These are phyloP conservation scores for Rhododendron kiyosumense DNA, from an alignment of 148 eudicot genomes.

Conservation along the genomic window DNA sequence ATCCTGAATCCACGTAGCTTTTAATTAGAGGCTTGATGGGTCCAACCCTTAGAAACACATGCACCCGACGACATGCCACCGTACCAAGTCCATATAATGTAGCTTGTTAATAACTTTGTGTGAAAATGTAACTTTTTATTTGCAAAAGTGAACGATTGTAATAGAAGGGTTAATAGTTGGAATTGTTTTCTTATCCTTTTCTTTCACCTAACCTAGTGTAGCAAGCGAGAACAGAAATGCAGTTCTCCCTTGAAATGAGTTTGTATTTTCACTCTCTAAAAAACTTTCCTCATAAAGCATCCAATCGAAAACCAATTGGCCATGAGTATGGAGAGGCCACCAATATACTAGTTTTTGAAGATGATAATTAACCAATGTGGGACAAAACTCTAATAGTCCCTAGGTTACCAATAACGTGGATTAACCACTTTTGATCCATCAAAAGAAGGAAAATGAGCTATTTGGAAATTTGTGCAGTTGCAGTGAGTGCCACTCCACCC, in stretches of 20 bases:
- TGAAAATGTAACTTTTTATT: not conserved
- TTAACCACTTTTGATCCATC: not conserved
- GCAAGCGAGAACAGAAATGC: not conserved
- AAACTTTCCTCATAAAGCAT: not conserved
- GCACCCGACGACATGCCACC: not conserved
- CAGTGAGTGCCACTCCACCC: not conserved
- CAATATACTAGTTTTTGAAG: not conserved
- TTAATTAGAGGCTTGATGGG: not conserved
- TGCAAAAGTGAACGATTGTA: not conserved
- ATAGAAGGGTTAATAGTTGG: not conserved
- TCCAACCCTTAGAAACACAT: not conserved
- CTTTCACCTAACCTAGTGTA: not conserved
- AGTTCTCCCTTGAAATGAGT: not conserved
- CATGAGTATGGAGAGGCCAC: not conserved
- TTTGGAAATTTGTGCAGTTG: not conserved
- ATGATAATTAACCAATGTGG: not conserved
- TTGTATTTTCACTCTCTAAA: not conserved
- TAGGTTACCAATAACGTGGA: not conserved
- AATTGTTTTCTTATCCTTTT: not conserved
- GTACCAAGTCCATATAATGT: not conserved
- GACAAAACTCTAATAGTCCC: not conserved
- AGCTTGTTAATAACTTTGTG: not conserved
- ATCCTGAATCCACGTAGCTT: not conserved
- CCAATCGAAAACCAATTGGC: not conserved
- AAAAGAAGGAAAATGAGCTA: not conserved